Conservation (phyloP, 495 filamentous ascomycete genomes). For the Aspergillus ellipticus region DNA sequence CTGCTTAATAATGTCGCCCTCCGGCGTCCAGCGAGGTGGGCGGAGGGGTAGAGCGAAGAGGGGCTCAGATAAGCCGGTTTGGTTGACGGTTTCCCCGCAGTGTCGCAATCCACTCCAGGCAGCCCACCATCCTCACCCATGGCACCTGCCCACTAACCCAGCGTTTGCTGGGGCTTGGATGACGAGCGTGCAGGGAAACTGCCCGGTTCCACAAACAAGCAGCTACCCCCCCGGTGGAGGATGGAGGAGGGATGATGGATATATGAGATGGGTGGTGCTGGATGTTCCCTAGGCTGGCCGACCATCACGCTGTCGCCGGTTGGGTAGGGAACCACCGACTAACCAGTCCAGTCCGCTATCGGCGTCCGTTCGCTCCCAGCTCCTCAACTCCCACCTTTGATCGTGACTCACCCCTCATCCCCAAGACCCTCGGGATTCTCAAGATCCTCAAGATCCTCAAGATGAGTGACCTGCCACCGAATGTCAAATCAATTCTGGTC, state of each 20-base stretch:
- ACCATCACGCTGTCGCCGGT: not conserved
- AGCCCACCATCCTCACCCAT: not conserved
- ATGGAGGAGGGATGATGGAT: not conserved
- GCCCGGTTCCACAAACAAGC: not conserved
- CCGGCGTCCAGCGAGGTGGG: too few species aligned
- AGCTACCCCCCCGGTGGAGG: not conserved
- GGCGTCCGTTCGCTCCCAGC: too few species aligned
- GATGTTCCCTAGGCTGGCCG: too few species aligned
- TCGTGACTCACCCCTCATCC: not conserved
- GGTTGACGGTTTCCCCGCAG: not conserved
- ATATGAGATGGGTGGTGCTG: too few species aligned
- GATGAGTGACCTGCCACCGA: not conserved
- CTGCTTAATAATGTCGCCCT: too few species aligned
- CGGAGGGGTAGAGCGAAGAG: not conserved
- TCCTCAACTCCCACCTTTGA: not conserved
- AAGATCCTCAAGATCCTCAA: conserved; percentile 16
- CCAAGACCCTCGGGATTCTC: not conserved
- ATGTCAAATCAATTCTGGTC: conserved; percentile 58
- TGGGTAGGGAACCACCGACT: not conserved
- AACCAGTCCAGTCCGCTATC: not conserved
- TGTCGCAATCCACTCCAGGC: not conserved
- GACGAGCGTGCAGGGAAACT: not conserved
- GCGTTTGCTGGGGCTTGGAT: not conserved
- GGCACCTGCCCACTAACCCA: not conserved
- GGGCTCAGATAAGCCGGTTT: not conserved